Conservation (phyloP, 768 basidiomycete species). For the Lyophyllum shimeji region DNA sequence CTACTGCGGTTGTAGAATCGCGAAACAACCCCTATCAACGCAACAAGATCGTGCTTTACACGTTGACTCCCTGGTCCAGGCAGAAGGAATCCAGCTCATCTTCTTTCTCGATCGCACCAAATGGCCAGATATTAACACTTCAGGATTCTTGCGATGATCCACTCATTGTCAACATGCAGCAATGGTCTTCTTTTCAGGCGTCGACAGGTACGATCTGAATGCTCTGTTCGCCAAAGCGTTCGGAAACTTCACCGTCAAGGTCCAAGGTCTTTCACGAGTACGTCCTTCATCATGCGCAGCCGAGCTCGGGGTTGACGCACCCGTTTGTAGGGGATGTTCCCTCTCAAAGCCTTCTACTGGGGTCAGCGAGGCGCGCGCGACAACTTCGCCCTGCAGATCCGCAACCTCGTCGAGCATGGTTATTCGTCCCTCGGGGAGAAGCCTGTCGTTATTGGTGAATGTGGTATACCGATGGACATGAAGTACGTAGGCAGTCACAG, state of each 20-base stretch:
- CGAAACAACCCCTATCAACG: too few relatives aligned
- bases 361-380: slow-evolving; percentile 78
- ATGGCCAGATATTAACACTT: too few relatives aligned
- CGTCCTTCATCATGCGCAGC: slow-evolving; percentile 17
- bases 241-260: slow-evolving; percentile 86
- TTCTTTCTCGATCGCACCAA: too few relatives aligned
- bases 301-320: not conserved
- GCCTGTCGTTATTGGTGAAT: slow-evolving; percentile 89
- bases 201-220: slow-evolving; percentile 85
- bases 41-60: too few relatives aligned
- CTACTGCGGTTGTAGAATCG: too few relatives aligned
- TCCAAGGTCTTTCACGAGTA: slow-evolving; percentile 89
- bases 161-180: not conserved
- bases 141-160: too few relatives aligned
- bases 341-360: slow-evolving; percentile 81
- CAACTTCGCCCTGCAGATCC: slow-evolving; percentile 82
- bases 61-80: too few relatives aligned
- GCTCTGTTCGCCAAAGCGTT: slow-evolving; percentile 83
- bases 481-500: slow-evolving; percentile 62
- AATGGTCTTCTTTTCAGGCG: not conserved
- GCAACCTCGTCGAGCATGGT: slow-evolving; percentile 70
- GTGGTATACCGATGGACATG: slow-evolving; percentile 96
- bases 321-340: slow-evolving; percentile 75
- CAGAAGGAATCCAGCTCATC: too few relatives aligned
- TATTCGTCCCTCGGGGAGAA: slow-evolving; percentile 73